Base-by-base conservation (phyloP, 1,284 basidiomycete genomes). In the Ustilago xerochloae region DNA sequence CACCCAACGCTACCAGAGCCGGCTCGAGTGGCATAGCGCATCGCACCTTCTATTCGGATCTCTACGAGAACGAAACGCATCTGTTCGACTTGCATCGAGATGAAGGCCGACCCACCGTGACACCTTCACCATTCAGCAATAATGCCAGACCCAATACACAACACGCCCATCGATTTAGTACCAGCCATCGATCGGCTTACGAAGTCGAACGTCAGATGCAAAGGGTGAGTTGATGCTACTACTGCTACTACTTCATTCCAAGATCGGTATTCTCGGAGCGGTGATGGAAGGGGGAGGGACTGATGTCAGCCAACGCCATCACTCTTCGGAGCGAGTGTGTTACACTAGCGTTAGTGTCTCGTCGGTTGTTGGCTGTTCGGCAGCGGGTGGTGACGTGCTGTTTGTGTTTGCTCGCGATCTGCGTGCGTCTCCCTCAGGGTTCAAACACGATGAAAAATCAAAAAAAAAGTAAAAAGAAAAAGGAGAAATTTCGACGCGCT, bases 11-110 rank as follows among this genome's bases (percentile, higher is more conserved):
- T 22, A 20, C 41, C 47, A 24, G 29, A 35, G 45, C 50, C 0
- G 47, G 41, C 35, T 54, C 58, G 29, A 61, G 28, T 38, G 32
- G 64, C 9, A 51, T 63, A 29, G 16, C 47, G 9, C 36, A 45
- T 2, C 53, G 63, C 30, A 66, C 53, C 20, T 66, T 65, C 55
- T 69, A 62, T 30, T 54, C 69, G 8, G 62, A 64, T 28, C 45
- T 72, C 8, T 75, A 75, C 69, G 69, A 75, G 50, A 66, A 72
- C 18, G 69, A 75, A 47, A 49, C 50, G 0, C 63, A 75, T 22
- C 61, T 71, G 1, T 75, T 71, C 28, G 68, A 71, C 39, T 58
- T 56, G 18, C 47, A 62, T 26, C 54, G 61, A 10, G 61, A 64
- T 45, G 56, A 70, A 35, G 46, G 46, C 3, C 43, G 61, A 50